A percentile compares a stretch with the other conserved stretches of the same genome.
These are phyloP conservation scores for Gracilaria gracilis DNA, from an alignment of 23 red algal genomes.

Conservation along the genomic window DNA sequence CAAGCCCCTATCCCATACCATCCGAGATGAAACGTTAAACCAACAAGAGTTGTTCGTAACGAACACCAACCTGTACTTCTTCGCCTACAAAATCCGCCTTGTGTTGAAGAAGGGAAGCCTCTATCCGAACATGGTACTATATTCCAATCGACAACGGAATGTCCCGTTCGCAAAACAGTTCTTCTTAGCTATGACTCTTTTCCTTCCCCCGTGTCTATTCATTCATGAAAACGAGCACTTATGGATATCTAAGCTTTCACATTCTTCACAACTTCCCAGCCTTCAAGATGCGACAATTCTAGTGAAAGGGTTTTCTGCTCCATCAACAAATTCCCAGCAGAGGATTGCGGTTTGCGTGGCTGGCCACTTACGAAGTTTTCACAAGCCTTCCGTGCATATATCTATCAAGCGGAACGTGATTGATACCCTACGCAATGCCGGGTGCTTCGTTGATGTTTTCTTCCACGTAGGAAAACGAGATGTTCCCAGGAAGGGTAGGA, in stretches of 20 bases:
- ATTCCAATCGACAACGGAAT: background rate
- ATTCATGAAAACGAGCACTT: constrained; percentile 28
- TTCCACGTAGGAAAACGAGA: constrained; percentile 42
- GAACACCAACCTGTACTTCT: background rate
- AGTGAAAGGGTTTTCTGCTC: constrained; percentile 23
- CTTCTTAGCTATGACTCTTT: background rate
- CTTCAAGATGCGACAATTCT: constrained; percentile 13
- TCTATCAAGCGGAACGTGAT: constrained; percentile 44
- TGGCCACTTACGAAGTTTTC: constrained; percentile 41
- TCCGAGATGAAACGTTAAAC: background rate
- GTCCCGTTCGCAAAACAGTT: background rate
- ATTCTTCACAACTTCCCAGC: background rate
- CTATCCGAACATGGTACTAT: background rate
- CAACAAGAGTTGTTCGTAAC: background rate
- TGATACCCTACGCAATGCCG: background rate
- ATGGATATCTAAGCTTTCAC: constrained; percentile 24
- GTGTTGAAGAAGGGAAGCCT: background rate
- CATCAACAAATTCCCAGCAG: background rate
- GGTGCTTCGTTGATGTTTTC: constrained; percentile 47
- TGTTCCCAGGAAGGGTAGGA: constrained; percentile 4
- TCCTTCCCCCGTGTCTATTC: constrained; percentile 16
- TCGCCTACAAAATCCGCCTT: background rate
- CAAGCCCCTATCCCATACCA: background rate
- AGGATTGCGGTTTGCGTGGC: constrained; percentile 42
- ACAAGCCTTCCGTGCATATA: constrained; percentile 30